Evolutionary conservation across 306 rosid species (phyloP).

Genomic region (Lathyrus sativus): DNA sequence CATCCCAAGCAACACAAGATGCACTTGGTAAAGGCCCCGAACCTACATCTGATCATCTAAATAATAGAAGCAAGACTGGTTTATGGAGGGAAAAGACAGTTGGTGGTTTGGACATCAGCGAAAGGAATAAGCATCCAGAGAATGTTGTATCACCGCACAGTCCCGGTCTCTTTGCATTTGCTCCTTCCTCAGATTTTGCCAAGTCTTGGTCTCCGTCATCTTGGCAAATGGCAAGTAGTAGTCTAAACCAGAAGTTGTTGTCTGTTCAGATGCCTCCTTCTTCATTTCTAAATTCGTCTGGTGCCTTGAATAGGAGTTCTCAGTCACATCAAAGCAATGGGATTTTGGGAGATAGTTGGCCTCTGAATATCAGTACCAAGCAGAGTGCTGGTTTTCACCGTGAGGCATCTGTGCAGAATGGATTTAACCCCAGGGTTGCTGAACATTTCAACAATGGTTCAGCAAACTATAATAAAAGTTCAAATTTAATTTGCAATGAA

Average conservation of each 20-base stretch:
- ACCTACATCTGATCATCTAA: constrained; percentile 46
- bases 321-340: constrained; percentile 64
- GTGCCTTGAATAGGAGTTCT: constrained; percentile 53
- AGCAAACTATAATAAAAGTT: constrained; percentile 44
- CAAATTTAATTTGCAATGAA: constrained; percentile 51
- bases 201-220: constrained; percentile 68
- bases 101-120: constrained; percentile 49
- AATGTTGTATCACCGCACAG: constrained; percentile 50
- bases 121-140: constrained; percentile 56
- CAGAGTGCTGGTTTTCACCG: constrained; percentile 49
- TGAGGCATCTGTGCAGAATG: constrained; percentile 58
- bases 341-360: constrained; percentile 63
- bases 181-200: constrained; percentile 56
- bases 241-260: constrained; percentile 59
- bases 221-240: constrained; percentile 57
- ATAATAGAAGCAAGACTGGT: constrained; percentile 50
- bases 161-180: constrained; percentile 45
- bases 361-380: constrained; percentile 56
- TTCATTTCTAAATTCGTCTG: constrained; percentile 52
- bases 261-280: constrained; percentile 58
- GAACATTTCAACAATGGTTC: constrained; percentile 49
- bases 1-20: constrained; percentile 54
- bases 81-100: constrained; percentile 56
- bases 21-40: constrained; percentile 48
- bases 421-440: constrained; percentile 57